phyloP scores from a whole-genome alignment of 441 rosid genomes.

The Breynia disticha region DNA sequence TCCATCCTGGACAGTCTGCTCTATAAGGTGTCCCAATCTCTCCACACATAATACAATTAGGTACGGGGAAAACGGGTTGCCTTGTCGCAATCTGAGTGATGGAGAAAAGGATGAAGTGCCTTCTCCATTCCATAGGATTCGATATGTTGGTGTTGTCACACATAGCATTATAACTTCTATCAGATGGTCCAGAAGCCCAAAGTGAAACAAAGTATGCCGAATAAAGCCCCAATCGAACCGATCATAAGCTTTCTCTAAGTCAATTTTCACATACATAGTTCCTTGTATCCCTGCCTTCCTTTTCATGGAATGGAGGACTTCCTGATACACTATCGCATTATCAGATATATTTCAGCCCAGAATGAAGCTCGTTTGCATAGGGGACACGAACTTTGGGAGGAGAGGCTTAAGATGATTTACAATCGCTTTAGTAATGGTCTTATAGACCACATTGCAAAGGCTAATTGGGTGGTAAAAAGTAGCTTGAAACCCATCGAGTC shows the following conservation, averaged over 20 bases:
- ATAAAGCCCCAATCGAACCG: background rate
- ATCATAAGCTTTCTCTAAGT: too few relatives aligned
- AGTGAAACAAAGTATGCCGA: background rate
- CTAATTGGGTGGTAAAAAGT: too few relatives aligned
- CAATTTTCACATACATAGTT: background rate
- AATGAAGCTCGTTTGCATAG: background rate
- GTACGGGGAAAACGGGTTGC: background rate
- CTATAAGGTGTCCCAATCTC: background rate
- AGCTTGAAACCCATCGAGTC: too few relatives aligned
- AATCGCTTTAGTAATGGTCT: background rate
- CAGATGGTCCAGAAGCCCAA: background rate
- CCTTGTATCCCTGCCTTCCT: background rate
- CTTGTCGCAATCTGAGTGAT: too few relatives aligned
- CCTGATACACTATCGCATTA: background rate
- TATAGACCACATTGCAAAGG: background rate
- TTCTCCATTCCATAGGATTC: background rate
- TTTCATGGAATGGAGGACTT: background rate
- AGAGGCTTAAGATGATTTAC: background rate
- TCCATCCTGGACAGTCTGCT: too few relatives aligned
- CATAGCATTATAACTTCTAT: background rate
- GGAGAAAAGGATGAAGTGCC: too few relatives aligned
- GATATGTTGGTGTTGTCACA: background rate
- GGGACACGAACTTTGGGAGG: background rate
- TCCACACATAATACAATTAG: too few relatives aligned
- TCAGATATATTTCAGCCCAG: background rate